Evolutionary conservation across 2,329 filamentous ascomycete genomes (phyloP).

Genomic region (Penicillium sp.): DNA sequence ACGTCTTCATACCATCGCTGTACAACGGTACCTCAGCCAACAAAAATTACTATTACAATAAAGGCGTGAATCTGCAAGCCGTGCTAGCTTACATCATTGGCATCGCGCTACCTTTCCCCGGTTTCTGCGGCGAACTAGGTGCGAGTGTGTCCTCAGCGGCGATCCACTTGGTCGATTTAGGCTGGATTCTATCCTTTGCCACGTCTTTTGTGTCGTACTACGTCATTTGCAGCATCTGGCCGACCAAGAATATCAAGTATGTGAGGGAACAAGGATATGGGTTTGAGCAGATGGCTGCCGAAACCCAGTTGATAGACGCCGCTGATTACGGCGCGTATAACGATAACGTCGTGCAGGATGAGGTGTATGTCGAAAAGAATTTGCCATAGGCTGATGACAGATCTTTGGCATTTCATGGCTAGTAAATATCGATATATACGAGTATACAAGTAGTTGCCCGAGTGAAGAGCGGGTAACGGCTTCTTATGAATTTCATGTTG

Average conservation of each 20-base stretch:
- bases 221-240: constrained; percentile 35
- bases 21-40: constrained; percentile 29
- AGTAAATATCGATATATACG: background rate
- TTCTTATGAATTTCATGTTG: background rate
- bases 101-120: constrained; percentile 32
- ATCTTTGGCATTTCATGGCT: background rate
- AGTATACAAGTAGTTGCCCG: background rate
- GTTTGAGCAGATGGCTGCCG: constrained; percentile 15
- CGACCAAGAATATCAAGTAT: constrained; percentile 33
- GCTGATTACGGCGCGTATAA: background rate
- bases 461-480: background rate
- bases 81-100: constrained; percentile 32
- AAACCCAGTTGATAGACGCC: background rate
- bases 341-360: constrained; percentile 3
- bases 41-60: constrained; percentile 30
- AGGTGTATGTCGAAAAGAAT: constrained; percentile 6
- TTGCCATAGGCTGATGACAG: background rate
- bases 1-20: constrained; percentile 30
- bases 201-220: constrained; percentile 31
- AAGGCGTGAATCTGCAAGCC: constrained; percentile 34
- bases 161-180: constrained; percentile 29
- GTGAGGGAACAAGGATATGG: constrained; percentile 30
- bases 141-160: constrained; percentile 27
- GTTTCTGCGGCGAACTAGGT: constrained; percentile 32
- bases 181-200: constrained; percentile 33